These are phyloP conservation scores for Arthrobotrys megalospora DNA, from an alignment of 2,329 filamentous ascomycete species.

Conservation along the genomic window DNA sequence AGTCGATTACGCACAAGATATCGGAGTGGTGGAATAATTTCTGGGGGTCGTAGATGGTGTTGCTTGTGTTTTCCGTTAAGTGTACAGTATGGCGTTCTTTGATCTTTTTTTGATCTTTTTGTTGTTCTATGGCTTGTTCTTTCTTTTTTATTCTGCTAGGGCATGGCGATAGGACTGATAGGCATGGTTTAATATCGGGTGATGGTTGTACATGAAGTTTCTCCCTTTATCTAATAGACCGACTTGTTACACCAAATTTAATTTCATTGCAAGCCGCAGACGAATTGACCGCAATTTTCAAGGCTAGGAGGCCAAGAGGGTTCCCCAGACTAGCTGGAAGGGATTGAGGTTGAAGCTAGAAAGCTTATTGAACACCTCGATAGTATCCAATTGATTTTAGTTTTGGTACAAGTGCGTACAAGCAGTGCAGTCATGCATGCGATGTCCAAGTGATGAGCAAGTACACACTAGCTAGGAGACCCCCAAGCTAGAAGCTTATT, in stretches of 20 bases:
- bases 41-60: constrained; percentile 57
- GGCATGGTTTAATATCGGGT: constrained; percentile 4
- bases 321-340: no score
- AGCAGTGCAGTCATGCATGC: no score
- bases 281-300: neutral
- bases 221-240: constrained; percentile 1
- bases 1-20: constrained; percentile 62
- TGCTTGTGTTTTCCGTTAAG: constrained; percentile 16
- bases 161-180: constrained; percentile 8
- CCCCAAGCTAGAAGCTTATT: neutral
- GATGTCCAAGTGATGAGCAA: neutral
- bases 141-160: neutral
- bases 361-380: no score
- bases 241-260: constrained; percentile 10
- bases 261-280: neutral
- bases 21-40: constrained; percentile 63
- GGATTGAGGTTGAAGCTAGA: no score
- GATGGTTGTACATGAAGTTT: constrained; percentile 11
- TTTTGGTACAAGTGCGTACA: no score
- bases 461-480: neutral
- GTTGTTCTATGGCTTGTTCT: constrained; percentile 9
- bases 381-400: no score
- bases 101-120: constrained; percentile 27
- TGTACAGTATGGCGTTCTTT: constrained; percentile 23
- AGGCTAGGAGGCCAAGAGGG: no score